Evolutionary conservation across 2,329 filamentous ascomycete genomes (phyloP).

Genomic region (Canariomyces notabilis): DNA sequence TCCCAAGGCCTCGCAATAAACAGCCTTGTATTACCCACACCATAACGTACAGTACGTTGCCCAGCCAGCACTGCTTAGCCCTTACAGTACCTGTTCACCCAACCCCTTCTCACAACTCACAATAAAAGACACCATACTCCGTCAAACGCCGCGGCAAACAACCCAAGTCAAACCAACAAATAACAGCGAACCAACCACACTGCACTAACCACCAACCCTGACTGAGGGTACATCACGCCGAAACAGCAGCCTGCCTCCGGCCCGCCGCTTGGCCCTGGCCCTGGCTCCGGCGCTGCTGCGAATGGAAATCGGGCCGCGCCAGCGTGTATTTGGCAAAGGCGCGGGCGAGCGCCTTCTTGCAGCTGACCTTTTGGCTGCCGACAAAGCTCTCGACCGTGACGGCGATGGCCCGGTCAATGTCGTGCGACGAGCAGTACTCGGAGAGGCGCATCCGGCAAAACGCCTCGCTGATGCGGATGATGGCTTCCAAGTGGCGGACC

Average conservation of each 20-base stretch:
- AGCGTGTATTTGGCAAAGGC: slow-evolving; percentile 93
- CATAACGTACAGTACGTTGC: too few relatives aligned
- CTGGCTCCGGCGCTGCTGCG: too few relatives aligned
- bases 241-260: slow-evolving; percentile 2
- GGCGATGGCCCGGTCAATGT: slow-evolving; percentile 95
- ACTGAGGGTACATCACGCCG: slow-evolving; percentile 3
- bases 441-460: slow-evolving; percentile 99
- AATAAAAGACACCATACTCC: too few relatives aligned
- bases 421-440: slow-evolving; percentile 82
- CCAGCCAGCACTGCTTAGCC: too few relatives aligned
- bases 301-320: slow-evolving; percentile 46
- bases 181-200: background rate
- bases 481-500: slow-evolving; percentile 96
- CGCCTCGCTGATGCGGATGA: slow-evolving; percentile 88
- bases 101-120: too few relatives aligned
- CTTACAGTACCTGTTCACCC: too few relatives aligned
- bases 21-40: too few relatives aligned
- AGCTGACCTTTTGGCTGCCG: slow-evolving; percentile 92
- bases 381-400: slow-evolving; percentile 97
- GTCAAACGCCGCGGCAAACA: too few relatives aligned
- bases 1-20: too few relatives aligned
- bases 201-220: background rate
- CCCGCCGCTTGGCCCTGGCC: background rate
- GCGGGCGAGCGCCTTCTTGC: slow-evolving; percentile 89
- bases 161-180: background rate